Percentiles rank a stretch among this genome's conserved stretches.
Evolutionary conservation across 768 basidiomycete genomes (phyloP).

Genomic region (Solioccasus polychromus): DNA sequence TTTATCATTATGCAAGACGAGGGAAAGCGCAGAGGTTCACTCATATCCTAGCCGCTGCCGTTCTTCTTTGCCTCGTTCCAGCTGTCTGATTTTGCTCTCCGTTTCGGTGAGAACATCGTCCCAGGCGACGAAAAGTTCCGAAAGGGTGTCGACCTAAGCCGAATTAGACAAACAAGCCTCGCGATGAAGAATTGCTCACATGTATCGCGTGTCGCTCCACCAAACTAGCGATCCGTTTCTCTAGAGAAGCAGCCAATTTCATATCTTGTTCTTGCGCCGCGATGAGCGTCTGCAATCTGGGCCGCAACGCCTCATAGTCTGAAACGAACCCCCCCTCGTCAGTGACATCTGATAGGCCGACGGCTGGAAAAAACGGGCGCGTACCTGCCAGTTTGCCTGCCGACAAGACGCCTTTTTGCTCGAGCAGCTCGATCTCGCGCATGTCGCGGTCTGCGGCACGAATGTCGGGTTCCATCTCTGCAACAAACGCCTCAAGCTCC

Average conservation of each 20-base stretch:
- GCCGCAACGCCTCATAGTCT: conserved; percentile 65
- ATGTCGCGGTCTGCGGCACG: conserved; percentile 81
- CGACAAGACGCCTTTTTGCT: conserved; percentile 66
- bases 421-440: conserved; percentile 71
- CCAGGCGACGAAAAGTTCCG: conserved; percentile 86
- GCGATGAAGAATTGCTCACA: conserved; percentile 38
- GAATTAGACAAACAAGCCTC: background rate
- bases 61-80: conserved; percentile 64
- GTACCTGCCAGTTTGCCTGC: conserved; percentile 70
- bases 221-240: conserved; percentile 60
- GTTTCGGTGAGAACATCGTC: conserved; percentile 71
- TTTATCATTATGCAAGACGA: no score
- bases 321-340: background rate
- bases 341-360: background rate
- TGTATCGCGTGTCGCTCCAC: conserved; percentile 71
- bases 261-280: conserved; percentile 59
- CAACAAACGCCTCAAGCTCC: conserved; percentile 67
- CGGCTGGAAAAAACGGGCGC: background rate
- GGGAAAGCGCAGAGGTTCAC: no score
- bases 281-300: conserved; percentile 63
- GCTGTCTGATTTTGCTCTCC: conserved; percentile 52
- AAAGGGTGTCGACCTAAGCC: no score
- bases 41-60: conserved; percentile 61
- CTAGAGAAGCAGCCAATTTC: conserved; percentile 54
- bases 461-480: conserved; percentile 82